These are phyloP conservation scores for Ophiosphaerella herpotricha DNA, from an alignment of 2,329 filamentous ascomycete genomes.

Conservation along the genomic window DNA sequence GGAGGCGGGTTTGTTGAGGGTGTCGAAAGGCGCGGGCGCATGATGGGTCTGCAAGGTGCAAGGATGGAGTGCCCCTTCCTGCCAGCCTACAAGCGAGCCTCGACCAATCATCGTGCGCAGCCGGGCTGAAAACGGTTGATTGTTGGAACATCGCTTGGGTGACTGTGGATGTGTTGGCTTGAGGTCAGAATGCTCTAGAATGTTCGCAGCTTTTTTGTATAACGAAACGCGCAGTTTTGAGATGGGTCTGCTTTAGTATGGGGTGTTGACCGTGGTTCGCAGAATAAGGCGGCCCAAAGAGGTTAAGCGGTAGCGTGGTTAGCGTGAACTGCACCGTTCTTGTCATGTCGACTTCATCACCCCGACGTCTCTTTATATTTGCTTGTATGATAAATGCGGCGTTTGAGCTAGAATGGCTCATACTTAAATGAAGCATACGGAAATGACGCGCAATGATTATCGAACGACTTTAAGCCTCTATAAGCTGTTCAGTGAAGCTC, in stretches of 20 bases:
- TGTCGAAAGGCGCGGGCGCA: conserved; percentile 14
- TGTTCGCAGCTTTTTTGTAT: conserved; percentile 4
- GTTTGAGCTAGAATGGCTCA: too few species aligned
- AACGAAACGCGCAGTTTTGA: neutral
- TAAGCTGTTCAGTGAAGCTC: too few species aligned
- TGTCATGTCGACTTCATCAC: neutral
- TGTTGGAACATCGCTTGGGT: neutral
- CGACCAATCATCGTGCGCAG: conserved; percentile 11
- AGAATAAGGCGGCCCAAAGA: conserved; percentile 2
- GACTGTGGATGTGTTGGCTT: neutral
- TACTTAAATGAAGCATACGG: too few species aligned
- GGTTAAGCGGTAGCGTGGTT: conserved; percentile 8
- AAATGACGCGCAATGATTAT: too few species aligned
- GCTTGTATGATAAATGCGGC: too few species aligned
- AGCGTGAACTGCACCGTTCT: neutral
- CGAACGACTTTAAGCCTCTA: too few species aligned
- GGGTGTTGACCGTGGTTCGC: conserved; percentile 8
- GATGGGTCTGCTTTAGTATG: neutral
- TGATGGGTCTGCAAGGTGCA: conserved; percentile 7
- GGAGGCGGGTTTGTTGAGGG: conserved; percentile 15
- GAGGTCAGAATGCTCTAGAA: neutral
- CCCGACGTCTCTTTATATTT: neutral
- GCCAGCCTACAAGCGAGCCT: conserved; percentile 4
- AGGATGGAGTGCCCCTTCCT: conserved; percentile 11
- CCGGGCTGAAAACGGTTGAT: conserved; percentile 2